Base-by-base conservation (phyloP, 2,329 filamentous ascomycete genomes). In the Trichoderma sp. region DNA sequence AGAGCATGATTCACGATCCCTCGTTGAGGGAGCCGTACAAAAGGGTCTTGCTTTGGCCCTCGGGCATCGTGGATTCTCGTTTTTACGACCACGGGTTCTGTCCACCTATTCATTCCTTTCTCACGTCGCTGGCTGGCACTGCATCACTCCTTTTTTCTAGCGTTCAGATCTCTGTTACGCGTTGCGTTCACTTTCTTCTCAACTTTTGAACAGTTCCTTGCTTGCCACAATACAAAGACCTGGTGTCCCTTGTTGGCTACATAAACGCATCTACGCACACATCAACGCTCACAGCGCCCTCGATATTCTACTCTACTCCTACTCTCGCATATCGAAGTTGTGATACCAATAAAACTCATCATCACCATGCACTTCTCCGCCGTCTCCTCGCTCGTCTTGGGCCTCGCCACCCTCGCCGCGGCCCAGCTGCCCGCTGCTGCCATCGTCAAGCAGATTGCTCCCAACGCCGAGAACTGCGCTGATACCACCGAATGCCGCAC, bases 401-500 rank as follows among this genome's bases (percentile, higher is more conserved):
- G 74, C 73, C 66, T 78, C 38, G 73, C 72, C 50, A 72, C 76
- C 59, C 41, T 79, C 38, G 77, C 78, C 38, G 65, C 77, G 11
- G 79, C 77, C n/a, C 75, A 78, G 6, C 68, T 80, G 50, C 71
- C 76, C 2, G 82, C 85, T 11, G 81, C 81, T 24, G 79, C 82
- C 45, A 84, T 87, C 77, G 84, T 93, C 79, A 81, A 82, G 76
- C 74, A 83, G 68, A 91, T 94, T 81, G 88, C 89, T n/a, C 91
- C 92, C 3, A 81, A 79, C 3, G 90, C 92, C 1, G 81, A 82
- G 21, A 82, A 84, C 11, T 94, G 93, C 85, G 75, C 83, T 2
- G 86, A 83, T 59, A 81, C 86, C 16, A 85, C 83, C 18, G 91
- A 95, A 79, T 96, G 94, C 84, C 87, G 88, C 65, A 93, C 91